A percentile compares a stretch with the other conserved stretches of the same genome.
phyloP scores from a whole-genome alignment of 805 yeast species.

The Monosporozyma yasuniensis region DNA sequence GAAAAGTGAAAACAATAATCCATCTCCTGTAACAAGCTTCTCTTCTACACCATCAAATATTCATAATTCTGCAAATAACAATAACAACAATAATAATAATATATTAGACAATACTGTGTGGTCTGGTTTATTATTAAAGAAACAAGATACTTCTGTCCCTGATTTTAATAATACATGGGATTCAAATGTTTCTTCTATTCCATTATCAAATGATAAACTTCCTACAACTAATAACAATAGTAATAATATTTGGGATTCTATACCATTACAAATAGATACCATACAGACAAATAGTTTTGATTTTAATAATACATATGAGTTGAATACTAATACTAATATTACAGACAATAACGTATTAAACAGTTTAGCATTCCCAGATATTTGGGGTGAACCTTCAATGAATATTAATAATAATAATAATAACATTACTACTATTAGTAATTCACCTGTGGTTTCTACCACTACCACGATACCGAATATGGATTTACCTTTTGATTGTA shows the following conservation, averaged over 20 bases:
- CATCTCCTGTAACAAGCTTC: neutral
- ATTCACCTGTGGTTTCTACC: neutral
- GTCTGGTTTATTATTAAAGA: slow-evolving; percentile 25
- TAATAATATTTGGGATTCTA: neutral
- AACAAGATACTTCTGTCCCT: neutral
- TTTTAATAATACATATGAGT: neutral
- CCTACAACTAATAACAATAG: neutral
- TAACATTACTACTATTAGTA: too few species aligned
- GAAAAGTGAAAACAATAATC: neutral
- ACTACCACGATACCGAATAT: neutral
- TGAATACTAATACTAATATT: neutral
- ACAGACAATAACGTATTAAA: neutral
- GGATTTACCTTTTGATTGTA: neutral
- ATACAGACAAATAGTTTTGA: neutral
- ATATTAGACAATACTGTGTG: slow-evolving; percentile 19
- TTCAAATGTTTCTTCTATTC: neutral
- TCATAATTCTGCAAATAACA: neutral
- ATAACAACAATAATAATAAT: neutral
- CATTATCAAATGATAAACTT: neutral
- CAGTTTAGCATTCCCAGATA: slow-evolving; percentile 1
- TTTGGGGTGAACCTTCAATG: neutral
- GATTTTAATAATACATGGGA: neutral
- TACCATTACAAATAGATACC: neutral
- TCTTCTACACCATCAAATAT: neutral
- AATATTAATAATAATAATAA: neutral